These are phyloP conservation scores for Neopestalotiopsis sp. DNA, from an alignment of 2,329 filamentous ascomycete genomes.

Conservation along the genomic window DNA sequence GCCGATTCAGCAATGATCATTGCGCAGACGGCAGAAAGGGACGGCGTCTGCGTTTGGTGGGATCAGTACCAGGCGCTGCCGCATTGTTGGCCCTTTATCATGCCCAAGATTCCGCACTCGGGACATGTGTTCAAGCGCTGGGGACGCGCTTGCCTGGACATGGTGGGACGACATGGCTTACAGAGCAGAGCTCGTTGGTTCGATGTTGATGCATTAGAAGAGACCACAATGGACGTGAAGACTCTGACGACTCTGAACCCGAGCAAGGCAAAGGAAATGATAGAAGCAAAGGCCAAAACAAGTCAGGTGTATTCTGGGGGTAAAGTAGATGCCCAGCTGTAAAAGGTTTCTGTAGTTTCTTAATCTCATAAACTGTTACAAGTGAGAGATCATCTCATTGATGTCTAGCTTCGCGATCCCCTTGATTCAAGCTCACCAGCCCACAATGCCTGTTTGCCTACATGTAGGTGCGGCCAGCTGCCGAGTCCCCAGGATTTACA, in stretches of 20 bases:
- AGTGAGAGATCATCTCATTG: neutral
- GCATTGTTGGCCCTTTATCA: neutral
- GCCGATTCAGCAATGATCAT: conserved; percentile 1
- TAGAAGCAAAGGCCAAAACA: neutral
- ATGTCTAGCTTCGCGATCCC: too few species aligned
- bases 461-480: too few species aligned
- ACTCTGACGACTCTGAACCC: neutral
- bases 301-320: neutral
- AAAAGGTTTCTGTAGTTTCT: neutral
- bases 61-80: neutral
- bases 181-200: conserved; percentile 1
- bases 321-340: neutral
- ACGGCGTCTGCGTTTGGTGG: neutral
- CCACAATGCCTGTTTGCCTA: too few species aligned
- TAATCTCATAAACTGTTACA: neutral
- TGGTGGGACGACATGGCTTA: neutral
- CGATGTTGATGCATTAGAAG: neutral
- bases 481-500: too few species aligned
- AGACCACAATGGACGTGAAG: neutral
- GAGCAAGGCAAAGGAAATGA: neutral
- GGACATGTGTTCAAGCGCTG: neutral
- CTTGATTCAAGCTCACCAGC: too few species aligned
- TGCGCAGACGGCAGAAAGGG: neutral
- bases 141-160: neutral
- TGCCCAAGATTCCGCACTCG: conserved; percentile 1